A percentile compares a stretch with the other conserved stretches of the same genome.
Conservation (phyloP, 2,329 filamentous ascomycete species). For the Thielaviopsis musarum region DNA sequence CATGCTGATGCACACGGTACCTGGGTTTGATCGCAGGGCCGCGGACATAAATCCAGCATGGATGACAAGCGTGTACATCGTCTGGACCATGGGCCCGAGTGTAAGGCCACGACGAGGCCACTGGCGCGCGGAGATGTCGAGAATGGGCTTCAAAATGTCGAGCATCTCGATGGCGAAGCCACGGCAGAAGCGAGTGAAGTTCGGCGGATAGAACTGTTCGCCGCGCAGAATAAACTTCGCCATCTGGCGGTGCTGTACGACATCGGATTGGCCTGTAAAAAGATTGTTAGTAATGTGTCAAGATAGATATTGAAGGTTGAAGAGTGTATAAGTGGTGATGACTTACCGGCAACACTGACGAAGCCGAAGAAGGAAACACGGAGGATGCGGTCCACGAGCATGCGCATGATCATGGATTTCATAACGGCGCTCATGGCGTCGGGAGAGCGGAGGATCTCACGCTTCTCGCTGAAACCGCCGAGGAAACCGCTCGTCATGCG, state of each 20-base stretch:
- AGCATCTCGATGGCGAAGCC: constrained; percentile 1
- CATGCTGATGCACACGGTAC: not conserved
- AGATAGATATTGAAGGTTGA: not conserved
- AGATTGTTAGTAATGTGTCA: not conserved
- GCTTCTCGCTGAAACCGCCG: constrained; percentile 2
- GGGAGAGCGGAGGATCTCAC: constrained; percentile 3
- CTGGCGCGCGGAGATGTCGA: constrained; percentile 1
- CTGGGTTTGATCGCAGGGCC: constrained; percentile 2
- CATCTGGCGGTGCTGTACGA: not conserved
- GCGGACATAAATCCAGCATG: constrained; percentile 6
- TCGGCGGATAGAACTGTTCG: not conserved
- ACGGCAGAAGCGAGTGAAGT: not conserved
- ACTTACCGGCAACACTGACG: not conserved
- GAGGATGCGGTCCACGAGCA: constrained; percentile 5
- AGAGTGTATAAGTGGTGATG: not conserved
- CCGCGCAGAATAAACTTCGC: not conserved
- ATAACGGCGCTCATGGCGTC: not conserved
- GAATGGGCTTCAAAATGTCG: constrained; percentile 3
- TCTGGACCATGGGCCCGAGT: not conserved
- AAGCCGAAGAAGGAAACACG: constrained; percentile 7
- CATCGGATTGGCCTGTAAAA: not conserved
- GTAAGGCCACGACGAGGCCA: constrained; percentile 5
- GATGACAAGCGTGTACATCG: not conserved
- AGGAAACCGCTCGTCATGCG: constrained; percentile 3
- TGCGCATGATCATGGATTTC: constrained; percentile 9